phyloP scores from a whole-genome alignment of 2,329 filamentous ascomycete species.

The Hymenoscyphus linearis region DNA sequence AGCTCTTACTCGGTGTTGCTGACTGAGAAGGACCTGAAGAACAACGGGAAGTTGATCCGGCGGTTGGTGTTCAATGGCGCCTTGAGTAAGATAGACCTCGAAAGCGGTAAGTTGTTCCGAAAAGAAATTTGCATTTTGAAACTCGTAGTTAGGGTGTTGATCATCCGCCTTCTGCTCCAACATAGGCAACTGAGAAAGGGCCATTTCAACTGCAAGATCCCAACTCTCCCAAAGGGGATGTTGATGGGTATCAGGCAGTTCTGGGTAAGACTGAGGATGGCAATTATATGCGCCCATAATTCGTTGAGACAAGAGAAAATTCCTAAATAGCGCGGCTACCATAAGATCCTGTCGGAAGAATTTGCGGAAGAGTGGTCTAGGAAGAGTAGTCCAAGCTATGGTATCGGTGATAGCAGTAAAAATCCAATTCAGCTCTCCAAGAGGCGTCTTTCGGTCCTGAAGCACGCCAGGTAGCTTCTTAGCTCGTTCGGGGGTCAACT shows the following conservation, averaged over 20 bases:
- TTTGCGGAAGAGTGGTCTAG: conserved; percentile 87
- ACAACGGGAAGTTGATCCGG: conserved; percentile 96
- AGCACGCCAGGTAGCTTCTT: conserved; percentile 86
- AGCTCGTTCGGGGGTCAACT: conserved; percentile 73
- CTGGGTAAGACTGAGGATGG: conserved; percentile 85
- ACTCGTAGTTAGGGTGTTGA: conserved; percentile 67
- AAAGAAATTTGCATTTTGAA: conserved; percentile 93
- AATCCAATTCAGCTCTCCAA: conserved; percentile 98
- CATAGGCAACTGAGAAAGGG: conserved; percentile 80
- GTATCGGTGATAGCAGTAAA: conserved; percentile 99
- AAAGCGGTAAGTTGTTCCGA: conserved; percentile 96
- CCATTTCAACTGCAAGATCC: conserved; percentile 96
- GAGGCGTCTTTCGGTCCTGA: conserved; percentile 85
- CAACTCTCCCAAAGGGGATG: conserved; percentile 96
- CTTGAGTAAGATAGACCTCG: conserved; percentile 85
- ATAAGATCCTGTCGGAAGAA: conserved; percentile 96
- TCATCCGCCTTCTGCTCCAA: conserved; percentile 72
- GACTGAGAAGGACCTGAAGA: conserved; percentile 89
- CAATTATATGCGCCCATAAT: conserved; percentile 97
- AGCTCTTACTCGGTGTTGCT: conserved; percentile 86
- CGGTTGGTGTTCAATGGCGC: conserved; percentile 76
- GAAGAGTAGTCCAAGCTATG: conserved; percentile 94
- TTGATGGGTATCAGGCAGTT: conserved; percentile 89
- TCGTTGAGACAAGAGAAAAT: conserved; percentile 89
- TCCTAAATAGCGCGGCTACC: conserved; percentile 96